Percentiles rank a stretch among this genome's conserved stretches.
phyloP scores from a whole-genome alignment of 2,329 filamentous ascomycete genomes.

The Claviceps paspali region DNA sequence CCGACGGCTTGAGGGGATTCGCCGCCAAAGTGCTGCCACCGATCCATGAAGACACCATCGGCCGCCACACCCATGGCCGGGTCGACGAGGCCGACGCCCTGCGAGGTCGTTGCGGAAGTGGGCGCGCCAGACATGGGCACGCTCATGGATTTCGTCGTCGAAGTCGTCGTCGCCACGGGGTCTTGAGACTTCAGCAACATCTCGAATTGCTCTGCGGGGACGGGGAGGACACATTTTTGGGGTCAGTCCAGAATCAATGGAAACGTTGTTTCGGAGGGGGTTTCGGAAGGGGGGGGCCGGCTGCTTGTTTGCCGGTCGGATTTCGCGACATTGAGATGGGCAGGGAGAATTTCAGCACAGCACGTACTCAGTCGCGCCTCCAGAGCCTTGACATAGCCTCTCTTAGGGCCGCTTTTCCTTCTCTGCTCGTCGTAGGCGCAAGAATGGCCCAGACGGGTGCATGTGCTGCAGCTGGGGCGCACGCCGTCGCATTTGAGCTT shows the following conservation, averaged over 20 bases:
- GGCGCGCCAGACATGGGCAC: slow-evolving; percentile 11
- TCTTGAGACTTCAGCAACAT: slow-evolving; percentile 71
- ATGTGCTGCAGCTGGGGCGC: slow-evolving; percentile 77
- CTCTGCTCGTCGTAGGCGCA: slow-evolving; percentile 87
- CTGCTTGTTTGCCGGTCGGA: too few relatives aligned
- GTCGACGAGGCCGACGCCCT: slow-evolving; percentile 22
- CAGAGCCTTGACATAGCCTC: slow-evolving; percentile 85
- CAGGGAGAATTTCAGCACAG: background rate
- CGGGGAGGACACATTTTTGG: too few relatives aligned
- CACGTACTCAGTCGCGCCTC: slow-evolving; percentile 78
- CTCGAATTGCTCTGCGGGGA: slow-evolving; percentile 73
- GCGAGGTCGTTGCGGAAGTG: slow-evolving; percentile 15
- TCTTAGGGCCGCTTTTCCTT: slow-evolving; percentile 87
- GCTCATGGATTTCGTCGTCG: slow-evolving; percentile 17
- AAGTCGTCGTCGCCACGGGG: slow-evolving; percentile 12
- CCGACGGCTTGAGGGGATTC: slow-evolving; percentile 35
- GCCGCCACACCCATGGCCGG: slow-evolving; percentile 30
- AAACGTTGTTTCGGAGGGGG: too few relatives aligned
- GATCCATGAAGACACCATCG: slow-evolving; percentile 36
- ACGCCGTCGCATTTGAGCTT: slow-evolving; percentile 83
- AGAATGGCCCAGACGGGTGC: slow-evolving; percentile 68
- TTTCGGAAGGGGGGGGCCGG: too few relatives aligned
- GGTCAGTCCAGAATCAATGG: too few relatives aligned
- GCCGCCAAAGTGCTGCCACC: slow-evolving; percentile 37
- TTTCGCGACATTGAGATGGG: too few relatives aligned